Percentiles rank a stretch among this genome's conserved stretches.
Conservation (phyloP, 2,329 filamentous ascomycete genomes). For the Talaromyces islandicus region DNA sequence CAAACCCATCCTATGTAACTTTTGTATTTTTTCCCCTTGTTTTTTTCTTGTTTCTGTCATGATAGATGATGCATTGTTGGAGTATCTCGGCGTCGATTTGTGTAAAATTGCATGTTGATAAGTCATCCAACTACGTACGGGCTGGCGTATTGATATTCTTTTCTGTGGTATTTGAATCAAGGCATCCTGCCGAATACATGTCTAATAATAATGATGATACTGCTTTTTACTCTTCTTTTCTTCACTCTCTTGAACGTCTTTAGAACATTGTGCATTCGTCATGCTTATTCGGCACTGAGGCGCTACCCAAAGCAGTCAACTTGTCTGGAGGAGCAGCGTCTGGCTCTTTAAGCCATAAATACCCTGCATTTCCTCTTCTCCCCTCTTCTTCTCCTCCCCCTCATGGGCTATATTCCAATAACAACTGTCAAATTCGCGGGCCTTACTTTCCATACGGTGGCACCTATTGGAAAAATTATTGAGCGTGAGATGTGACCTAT, state of each 20-base stretch:
- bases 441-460: too few species aligned
- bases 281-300: too few species aligned
- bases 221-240: not conserved
- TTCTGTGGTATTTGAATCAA: not conserved
- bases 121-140: not conserved
- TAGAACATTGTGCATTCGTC: not conserved
- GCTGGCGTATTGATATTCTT: not conserved
- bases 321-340: not conserved
- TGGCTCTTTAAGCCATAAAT: not conserved
- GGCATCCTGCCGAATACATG: not conserved
- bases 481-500: too few species aligned
- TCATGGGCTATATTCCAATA: too few species aligned
- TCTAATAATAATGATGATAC: not conserved
- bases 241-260: not conserved
- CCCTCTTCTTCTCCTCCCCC: not conserved
- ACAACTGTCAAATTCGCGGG: too few species aligned
- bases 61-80: not conserved
- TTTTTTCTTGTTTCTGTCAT: not conserved
- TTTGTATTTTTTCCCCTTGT: not conserved
- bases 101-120: not conserved
- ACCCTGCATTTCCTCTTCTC: too few species aligned
- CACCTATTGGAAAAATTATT: too few species aligned
- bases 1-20: constrained; percentile 25
- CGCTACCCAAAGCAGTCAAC: not conserved
- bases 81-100: not conserved